Conservation (phyloP, 164 flowering plant species). For the Vitis riparia region DNA sequence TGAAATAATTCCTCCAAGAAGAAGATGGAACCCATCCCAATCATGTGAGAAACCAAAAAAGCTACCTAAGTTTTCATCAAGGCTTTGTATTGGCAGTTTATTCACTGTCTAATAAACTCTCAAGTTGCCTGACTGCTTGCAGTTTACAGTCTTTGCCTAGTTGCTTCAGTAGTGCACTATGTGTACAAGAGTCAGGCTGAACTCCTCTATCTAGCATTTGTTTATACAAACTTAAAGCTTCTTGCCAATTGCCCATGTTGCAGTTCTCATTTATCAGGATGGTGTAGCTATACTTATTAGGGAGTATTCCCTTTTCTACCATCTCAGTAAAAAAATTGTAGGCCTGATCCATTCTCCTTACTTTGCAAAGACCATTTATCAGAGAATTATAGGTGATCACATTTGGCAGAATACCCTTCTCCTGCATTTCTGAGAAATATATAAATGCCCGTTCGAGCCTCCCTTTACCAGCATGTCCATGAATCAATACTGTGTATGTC, state of each 20-base stretch:
- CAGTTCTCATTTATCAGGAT: conserved; percentile 58
- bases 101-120: conserved; percentile 21
- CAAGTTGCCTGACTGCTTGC: conserved; percentile 39
- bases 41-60: background rate
- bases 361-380: conserved; percentile 66
- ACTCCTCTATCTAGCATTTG: conserved; percentile 61
- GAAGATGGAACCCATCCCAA: too few species aligned
- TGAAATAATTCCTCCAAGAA: too few species aligned
- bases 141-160: conserved; percentile 31
- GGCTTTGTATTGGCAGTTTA: conserved; percentile 13
- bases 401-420: conserved; percentile 55
- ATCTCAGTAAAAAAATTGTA: conserved; percentile 48
- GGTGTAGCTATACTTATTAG: conserved; percentile 71
- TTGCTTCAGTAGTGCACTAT: conserved; percentile 47
- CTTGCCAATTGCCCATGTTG: conserved; percentile 48
- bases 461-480: conserved; percentile 50
- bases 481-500: conserved; percentile 68
- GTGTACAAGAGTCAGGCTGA: conserved; percentile 60
- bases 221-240: conserved; percentile 56
- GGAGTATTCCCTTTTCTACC: conserved; percentile 46
- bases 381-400: conserved; percentile 71
- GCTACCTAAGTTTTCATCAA: background rate
- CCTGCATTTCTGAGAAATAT: conserved; percentile 60
- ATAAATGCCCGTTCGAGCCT: conserved; percentile 41
- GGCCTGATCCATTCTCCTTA: conserved; percentile 44